Conservation (phyloP, 768 basidiomycete species). For the Coprinellus aureogranulatus region DNA sequence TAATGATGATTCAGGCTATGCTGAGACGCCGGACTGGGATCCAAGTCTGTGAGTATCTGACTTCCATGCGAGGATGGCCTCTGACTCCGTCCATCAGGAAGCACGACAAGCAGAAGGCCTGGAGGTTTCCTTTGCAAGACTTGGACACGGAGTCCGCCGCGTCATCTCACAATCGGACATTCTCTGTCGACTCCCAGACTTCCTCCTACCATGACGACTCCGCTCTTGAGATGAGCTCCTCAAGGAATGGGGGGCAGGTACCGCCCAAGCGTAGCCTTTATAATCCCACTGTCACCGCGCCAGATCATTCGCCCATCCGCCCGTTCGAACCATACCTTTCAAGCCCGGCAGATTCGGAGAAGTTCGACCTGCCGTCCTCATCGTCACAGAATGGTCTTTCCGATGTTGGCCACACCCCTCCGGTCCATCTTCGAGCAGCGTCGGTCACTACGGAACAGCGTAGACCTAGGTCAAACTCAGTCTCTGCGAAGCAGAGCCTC, state of each 20-base stretch:
- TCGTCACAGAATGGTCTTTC: not conserved
- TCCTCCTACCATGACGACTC: slow-evolving; percentile 45
- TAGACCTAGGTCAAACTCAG: slow-evolving; percentile 14
- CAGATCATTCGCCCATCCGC: slow-evolving; percentile 43
- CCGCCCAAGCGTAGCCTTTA: slow-evolving; percentile 27
- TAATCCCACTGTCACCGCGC: slow-evolving; percentile 41
- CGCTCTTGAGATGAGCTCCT: slow-evolving; percentile 19
- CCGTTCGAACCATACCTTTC: slow-evolving; percentile 56
- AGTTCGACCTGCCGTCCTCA: slow-evolving; percentile 33
- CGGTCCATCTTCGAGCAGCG: slow-evolving; percentile 52
- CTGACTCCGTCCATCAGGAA: slow-evolving; percentile 2
- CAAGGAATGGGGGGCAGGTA: slow-evolving; percentile 11
- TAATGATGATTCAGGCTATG: slow-evolving; percentile 49
- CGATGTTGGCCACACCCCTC: slow-evolving; percentile 4
- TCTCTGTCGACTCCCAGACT: slow-evolving; percentile 59
- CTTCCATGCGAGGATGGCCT: slow-evolving; percentile 9
- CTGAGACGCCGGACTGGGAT: slow-evolving; percentile 46
- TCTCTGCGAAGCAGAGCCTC: slow-evolving; percentile 74
- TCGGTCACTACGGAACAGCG: slow-evolving; percentile 32
- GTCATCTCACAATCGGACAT: slow-evolving; percentile 54
- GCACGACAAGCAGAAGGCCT: slow-evolving; percentile 32
- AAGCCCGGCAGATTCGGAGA: slow-evolving; percentile 55
- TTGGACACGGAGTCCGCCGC: slow-evolving; percentile 35
- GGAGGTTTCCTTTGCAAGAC: slow-evolving; percentile 39
- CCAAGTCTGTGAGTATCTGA: slow-evolving; percentile 34